phyloP scores from a whole-genome alignment of 1,139 yeast species.

The Diutina pseudorugosa region DNA sequence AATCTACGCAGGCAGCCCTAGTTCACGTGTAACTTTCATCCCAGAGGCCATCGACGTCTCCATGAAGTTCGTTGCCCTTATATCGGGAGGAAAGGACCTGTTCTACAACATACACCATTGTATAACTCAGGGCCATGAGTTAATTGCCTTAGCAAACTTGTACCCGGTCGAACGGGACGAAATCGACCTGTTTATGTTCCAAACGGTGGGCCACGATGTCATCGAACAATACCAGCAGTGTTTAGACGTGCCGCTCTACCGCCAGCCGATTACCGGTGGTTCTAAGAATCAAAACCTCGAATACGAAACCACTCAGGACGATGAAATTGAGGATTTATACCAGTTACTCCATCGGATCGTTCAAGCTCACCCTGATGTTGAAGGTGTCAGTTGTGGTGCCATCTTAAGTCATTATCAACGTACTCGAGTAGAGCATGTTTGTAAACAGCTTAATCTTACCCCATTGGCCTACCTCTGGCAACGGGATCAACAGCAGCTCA shows the following conservation, averaged over 20 bases:
- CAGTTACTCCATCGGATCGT: slow-evolving; percentile 36
- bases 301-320: slow-evolving; percentile 50
- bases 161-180: slow-evolving; percentile 54
- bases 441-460: slow-evolving; percentile 55
- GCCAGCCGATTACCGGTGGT: slow-evolving; percentile 52
- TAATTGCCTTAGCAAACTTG: slow-evolving; percentile 74
- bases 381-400: slow-evolving; percentile 92
- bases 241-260: slow-evolving; percentile 66
- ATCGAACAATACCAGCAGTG: slow-evolving; percentile 56
- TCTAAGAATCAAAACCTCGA: slow-evolving; percentile 60
- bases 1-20: neutral
- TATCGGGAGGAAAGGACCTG: slow-evolving; percentile 95
- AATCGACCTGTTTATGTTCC: slow-evolving; percentile 92
- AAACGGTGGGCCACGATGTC: slow-evolving; percentile 91
- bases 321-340: slow-evolving; percentile 79
- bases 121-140: slow-evolving; percentile 67
- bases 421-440: slow-evolving; percentile 85
- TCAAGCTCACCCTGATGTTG: slow-evolving; percentile 52
- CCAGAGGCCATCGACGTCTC: slow-evolving; percentile 81
- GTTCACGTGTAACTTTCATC: slow-evolving; percentile 87
- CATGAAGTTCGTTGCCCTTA: slow-evolving; percentile 86
- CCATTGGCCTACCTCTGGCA: slow-evolving; percentile 83
- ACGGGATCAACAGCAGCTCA: slow-evolving; percentile 62
- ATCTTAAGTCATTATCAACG: slow-evolving; percentile 88
- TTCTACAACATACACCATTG: slow-evolving; percentile 84